Conservation (phyloP, 192 early-diverging fungal genomes). For the Coemansia sp. region DNA sequence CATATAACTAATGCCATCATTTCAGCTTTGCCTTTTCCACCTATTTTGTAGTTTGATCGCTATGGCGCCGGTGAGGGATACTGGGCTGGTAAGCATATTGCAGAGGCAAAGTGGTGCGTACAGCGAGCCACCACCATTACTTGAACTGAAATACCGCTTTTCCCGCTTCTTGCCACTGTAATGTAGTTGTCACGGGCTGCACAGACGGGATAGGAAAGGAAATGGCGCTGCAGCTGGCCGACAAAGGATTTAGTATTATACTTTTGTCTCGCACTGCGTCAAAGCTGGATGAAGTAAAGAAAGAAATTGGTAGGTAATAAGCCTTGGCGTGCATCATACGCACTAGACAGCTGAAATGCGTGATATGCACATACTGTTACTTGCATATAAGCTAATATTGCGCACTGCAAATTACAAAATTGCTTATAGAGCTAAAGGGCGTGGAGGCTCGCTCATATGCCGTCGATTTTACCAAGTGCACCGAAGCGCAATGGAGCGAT, state of each 20-base stretch:
- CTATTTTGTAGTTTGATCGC: conserved; percentile 24
- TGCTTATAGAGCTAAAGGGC: conserved; percentile 34
- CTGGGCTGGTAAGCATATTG: conserved; percentile 49
- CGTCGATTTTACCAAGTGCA: conserved; percentile 76
- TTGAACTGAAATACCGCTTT: too few species aligned
- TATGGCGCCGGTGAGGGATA: conserved; percentile 42
- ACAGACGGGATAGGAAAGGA: conserved; percentile 95
- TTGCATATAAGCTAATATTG: too few species aligned
- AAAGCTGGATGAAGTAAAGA: conserved; percentile 70
- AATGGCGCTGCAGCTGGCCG: conserved; percentile 86
- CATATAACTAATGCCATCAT: not conserved
- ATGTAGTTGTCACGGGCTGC: conserved; percentile 84
- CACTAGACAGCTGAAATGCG: not conserved
- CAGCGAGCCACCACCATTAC: too few species aligned
- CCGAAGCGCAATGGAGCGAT: conserved; percentile 55
- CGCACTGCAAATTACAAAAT: too few species aligned
- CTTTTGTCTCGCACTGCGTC: conserved; percentile 74
- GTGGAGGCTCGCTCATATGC: conserved; percentile 63
- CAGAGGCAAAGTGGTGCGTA: not conserved
- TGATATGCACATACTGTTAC: too few species aligned
- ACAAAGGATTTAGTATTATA: conserved; percentile 78
- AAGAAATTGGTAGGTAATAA: conserved; percentile 60
- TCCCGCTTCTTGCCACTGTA: too few species aligned
- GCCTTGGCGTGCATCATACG: not conserved
- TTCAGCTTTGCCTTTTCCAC: not conserved